These are phyloP conservation scores for Citeromyces nyonsensis DNA, from an alignment of 805 yeast species.

Conservation along the genomic window DNA sequence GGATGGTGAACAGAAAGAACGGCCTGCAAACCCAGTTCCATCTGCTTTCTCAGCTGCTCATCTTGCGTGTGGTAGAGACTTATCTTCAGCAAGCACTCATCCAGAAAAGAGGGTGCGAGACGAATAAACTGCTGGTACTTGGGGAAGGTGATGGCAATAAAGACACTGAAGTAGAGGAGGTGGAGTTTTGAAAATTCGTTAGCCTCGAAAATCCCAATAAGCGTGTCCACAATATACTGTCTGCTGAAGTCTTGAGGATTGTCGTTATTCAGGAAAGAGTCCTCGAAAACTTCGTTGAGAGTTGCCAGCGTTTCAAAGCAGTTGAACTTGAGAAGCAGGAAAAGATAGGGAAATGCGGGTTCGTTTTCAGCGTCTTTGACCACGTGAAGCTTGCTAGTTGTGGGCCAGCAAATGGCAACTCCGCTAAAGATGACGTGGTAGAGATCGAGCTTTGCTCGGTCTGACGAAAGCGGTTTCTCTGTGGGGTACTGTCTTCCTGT, in stretches of 20 bases:
- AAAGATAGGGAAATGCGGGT: conserved; percentile 59
- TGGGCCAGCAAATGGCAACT: conserved; percentile 29
- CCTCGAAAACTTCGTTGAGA: conserved; percentile 76
- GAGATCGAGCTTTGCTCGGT: conserved; percentile 29
- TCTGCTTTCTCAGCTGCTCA: conserved; percentile 27
- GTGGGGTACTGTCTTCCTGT: conserved; percentile 79
- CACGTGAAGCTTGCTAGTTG: conserved; percentile 16
- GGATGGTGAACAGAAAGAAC: conserved; percentile 56
- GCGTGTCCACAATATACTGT: conserved; percentile 64
- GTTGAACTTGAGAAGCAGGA: conserved; percentile 34
- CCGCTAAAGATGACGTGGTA: conserved; percentile 50
- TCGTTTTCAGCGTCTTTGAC: conserved; percentile 18
- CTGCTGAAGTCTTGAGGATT: conserved; percentile 26
- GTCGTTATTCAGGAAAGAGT: conserved; percentile 54
- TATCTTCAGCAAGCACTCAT: conserved; percentile 22
- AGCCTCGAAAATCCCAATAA: conserved; percentile 39
- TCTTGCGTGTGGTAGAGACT: conserved; percentile 26
- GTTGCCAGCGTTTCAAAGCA: conserved; percentile 48
- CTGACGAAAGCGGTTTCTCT: conserved; percentile 26
- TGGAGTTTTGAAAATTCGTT: conserved; percentile 16
- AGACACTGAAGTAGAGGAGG: conserved; percentile 34
- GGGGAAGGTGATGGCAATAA: conserved; percentile 67
- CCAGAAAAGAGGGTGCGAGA: conserved; percentile 43
- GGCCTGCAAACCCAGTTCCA: conserved; percentile 66
- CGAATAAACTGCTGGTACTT: conserved; percentile 76